A percentile compares a stretch with the other conserved stretches of the same genome.
Evolutionary conservation across 2,329 filamentous ascomycete genomes (phyloP).

Genomic region (Colletotrichum scovillei): DNA sequence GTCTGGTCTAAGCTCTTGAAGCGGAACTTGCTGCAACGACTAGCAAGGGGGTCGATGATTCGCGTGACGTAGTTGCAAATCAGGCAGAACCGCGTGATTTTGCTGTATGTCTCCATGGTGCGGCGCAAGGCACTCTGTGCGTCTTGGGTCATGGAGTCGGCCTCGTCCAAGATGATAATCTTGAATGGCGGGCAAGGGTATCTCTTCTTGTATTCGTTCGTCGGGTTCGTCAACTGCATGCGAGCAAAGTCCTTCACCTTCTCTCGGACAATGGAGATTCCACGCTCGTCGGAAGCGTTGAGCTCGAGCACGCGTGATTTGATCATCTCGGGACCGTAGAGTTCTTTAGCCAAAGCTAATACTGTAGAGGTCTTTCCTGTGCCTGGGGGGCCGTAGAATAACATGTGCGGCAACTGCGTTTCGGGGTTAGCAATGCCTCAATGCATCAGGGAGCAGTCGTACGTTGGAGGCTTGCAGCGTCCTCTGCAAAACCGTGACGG

Average conservation of each 20-base stretch:
- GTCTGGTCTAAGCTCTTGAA: slow-evolving; percentile 95
- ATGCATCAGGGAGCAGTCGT: slow-evolving; percentile 38
- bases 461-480: slow-evolving; percentile 96
- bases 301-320: slow-evolving; percentile 96
- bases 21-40: slow-evolving; percentile 93
- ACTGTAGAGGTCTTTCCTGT: slow-evolving; percentile 99
- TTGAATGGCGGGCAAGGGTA: slow-evolving; percentile 99
- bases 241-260: slow-evolving; percentile 99
- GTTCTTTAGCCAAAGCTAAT: slow-evolving; percentile 94
- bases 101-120: slow-evolving; percentile 98
- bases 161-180: slow-evolving; percentile 98
- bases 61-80: slow-evolving; percentile 99
- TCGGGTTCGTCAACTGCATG: slow-evolving; percentile 89
- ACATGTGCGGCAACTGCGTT: slow-evolving; percentile 89
- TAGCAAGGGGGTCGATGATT: slow-evolving; percentile 96
- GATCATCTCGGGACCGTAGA: slow-evolving; percentile 95
- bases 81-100: slow-evolving; percentile 96
- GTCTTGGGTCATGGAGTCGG: slow-evolving; percentile 99
- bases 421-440: slow-evolving; percentile 13
- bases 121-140: slow-evolving; percentile 91
- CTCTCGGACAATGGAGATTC: slow-evolving; percentile 95
- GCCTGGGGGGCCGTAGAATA: slow-evolving; percentile 97
- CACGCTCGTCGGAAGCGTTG: slow-evolving; percentile 98
- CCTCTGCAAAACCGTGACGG: slow-evolving; percentile 89
- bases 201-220: slow-evolving; percentile 72